phyloP scores from a whole-genome alignment of 768 basidiomycete species.

The Clitopilus passeckerianus region DNA sequence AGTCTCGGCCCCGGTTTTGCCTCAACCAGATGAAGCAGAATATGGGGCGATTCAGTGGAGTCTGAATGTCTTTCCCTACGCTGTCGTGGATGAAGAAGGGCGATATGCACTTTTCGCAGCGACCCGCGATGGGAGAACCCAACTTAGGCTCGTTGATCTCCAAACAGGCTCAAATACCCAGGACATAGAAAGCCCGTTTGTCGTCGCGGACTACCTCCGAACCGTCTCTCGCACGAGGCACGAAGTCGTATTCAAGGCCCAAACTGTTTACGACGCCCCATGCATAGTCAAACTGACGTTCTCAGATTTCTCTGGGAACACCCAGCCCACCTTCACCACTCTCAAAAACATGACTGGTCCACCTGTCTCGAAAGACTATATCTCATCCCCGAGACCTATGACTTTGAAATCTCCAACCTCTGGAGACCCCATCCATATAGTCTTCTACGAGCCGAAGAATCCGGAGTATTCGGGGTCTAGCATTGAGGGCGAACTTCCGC shows the following conservation, averaged over 20 bases:
- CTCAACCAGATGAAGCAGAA: constrained; percentile 42
- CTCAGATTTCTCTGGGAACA: constrained; percentile 11
- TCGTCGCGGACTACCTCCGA: constrained; percentile 30
- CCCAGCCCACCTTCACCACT: constrained; percentile 12
- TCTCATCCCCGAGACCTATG: constrained; percentile 47
- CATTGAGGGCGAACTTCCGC: constrained; percentile 52
- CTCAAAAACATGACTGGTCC: constrained; percentile 15
- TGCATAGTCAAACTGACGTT: constrained; percentile 31
- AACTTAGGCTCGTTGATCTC: constrained; percentile 35
- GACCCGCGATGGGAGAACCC: constrained; percentile 32
- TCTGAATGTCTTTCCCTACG: constrained; percentile 44
- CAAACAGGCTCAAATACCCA: constrained; percentile 17
- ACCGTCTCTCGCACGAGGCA: constrained; percentile 21
- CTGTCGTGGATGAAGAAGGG: constrained; percentile 31
- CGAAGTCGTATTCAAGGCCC: constrained; percentile 38
- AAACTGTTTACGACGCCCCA: constrained; percentile 31
- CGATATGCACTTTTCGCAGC: constrained; percentile 32
- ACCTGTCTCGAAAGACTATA: constrained; percentile 22
- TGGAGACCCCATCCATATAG: constrained; percentile 47
- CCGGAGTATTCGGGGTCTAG: constrained; percentile 48
- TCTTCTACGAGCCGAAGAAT: constrained; percentile 67
- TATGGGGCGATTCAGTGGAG: constrained; percentile 53
- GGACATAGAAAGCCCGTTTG: constrained; percentile 35
- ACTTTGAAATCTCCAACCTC: constrained; percentile 28
- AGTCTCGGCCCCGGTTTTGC: constrained; percentile 32